Evolutionary conservation across 1,284 basidiomycete species (phyloP).

Genomic region (Limonomyces culmigenus): DNA sequence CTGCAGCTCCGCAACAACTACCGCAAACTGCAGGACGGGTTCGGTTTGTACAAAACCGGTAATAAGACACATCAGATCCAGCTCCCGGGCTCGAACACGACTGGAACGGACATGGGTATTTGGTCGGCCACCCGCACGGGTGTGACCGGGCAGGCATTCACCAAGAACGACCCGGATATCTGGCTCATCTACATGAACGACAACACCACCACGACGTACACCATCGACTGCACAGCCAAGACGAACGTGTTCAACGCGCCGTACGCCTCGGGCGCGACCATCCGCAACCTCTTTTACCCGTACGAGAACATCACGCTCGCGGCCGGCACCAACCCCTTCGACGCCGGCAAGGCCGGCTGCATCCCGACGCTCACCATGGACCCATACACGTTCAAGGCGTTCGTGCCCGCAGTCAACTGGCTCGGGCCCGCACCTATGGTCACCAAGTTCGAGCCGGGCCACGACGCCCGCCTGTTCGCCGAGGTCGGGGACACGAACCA

Average conservation of each 20-base stretch:
- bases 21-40: conserved; percentile 70
- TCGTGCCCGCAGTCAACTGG: conserved; percentile 60
- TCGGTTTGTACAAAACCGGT: conserved; percentile 58
- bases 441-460: conserved; percentile 68
- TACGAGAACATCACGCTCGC: conserved; percentile 63
- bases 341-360: conserved; percentile 60
- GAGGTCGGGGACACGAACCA: conserved; percentile 31
- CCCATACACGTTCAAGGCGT: conserved; percentile 65
- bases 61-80: conserved; percentile 70
- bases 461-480: conserved; percentile 57
- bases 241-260: conserved; percentile 64
- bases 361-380: conserved; percentile 46
- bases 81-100: conserved; percentile 69
- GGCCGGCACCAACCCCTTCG: conserved; percentile 36
- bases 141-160: conserved; percentile 36
- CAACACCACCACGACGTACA: conserved; percentile 52
- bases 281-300: conserved; percentile 69
- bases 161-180: conserved; percentile 42
- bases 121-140: conserved; percentile 65
- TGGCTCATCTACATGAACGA: conserved; percentile 79
- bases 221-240: conserved; percentile 35
- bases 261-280: conserved; percentile 35
- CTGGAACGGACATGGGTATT: conserved; percentile 69
- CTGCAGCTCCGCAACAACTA: conserved; percentile 52
- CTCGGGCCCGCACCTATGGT: conserved; percentile 50